Evolutionary conservation across 352 stramenopile genomes (phyloP), one percentile per base, ranked within the genome.

Genomic region (Thraustotheca clavata): DNA sequence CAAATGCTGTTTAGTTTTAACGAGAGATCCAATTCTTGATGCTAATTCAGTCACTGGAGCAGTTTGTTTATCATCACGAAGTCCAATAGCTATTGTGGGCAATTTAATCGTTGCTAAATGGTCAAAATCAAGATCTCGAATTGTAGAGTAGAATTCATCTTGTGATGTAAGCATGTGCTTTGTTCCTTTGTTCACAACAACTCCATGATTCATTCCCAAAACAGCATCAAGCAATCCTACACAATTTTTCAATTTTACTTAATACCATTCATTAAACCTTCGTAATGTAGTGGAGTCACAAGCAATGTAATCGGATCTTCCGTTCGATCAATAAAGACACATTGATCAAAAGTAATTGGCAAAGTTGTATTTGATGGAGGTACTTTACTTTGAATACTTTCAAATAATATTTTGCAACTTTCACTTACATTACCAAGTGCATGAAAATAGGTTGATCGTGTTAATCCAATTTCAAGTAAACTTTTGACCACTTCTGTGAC

Each of bases 41-140:
- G 88, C 59, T 48, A 88, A 40, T 29, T 72, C 71, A 12, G 73
- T 75, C 29, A 85, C 70, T 27, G 84, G 74, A 22, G 76, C 71
- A 32, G 85, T 76, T 57, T 12, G 50, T 34, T 27, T 34, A 20
- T 35, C 20, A 32, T 46, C 36, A 4, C n/a, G 32, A 29, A 31
- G 60, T 63, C 14, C 54, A 66, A 20, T 70, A 62, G 24, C 70
- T 73, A 33, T 76, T 63, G 24, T 71, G 68, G 5, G 46, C 4
- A 29, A 11, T 33, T 32, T 47, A 3, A 3, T 22, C 18, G n/a
- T 34, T 59, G 80, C 78, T 1, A 91, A 49, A 24, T 81, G 67
- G 40, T 92, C 87, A 69, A 93, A 90, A 60, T 93, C 89, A 4
- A 88, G 72, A 57, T 93, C 81, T 16, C 83, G 80, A 40, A 93